Conservation (phyloP, 768 basidiomycete species). For the Porphyrellus cyaneotinctus region DNA sequence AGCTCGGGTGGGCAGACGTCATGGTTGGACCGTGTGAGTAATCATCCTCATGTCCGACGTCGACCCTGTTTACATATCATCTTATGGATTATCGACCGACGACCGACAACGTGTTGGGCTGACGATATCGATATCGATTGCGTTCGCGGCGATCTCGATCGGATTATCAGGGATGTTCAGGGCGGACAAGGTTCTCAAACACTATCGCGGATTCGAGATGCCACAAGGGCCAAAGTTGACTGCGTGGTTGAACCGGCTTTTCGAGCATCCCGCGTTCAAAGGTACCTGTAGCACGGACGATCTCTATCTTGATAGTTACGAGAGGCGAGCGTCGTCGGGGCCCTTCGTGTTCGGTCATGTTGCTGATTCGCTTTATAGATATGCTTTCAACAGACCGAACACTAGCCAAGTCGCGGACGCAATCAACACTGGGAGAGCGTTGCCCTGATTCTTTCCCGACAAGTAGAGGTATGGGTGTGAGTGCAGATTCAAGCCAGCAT, state of each 20-base stretch:
- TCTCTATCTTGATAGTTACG: conserved; percentile 69
- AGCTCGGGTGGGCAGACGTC: conserved; percentile 59
- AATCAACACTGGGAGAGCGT: conserved; percentile 59
- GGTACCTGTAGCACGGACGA: conserved; percentile 64
- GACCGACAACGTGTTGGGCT: too few relatives aligned
- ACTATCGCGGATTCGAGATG: conserved; percentile 64
- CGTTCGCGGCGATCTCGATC: neutral
- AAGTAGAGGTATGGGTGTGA: neutral
- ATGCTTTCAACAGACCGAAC: conserved; percentile 73
- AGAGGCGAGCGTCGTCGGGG: conserved; percentile 41
- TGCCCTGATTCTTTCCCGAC: conserved; percentile 46
- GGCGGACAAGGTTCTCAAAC: conserved; percentile 55
- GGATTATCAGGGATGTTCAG: conserved; percentile 59
- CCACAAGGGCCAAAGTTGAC: conserved; percentile 46
- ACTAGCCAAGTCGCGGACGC: conserved; percentile 75
- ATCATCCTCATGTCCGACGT: neutral
- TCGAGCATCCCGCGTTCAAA: conserved; percentile 60
- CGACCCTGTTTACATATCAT: neutral
- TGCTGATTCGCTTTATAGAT: conserved; percentile 37
- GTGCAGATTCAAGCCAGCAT: neutral
- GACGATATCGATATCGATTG: too few relatives aligned
- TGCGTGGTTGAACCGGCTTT: conserved; percentile 50
- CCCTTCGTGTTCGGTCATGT: neutral
- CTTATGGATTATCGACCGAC: too few relatives aligned
- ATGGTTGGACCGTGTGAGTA: conserved; percentile 67